Percentiles rank a stretch among this genome's conserved stretches.
Conservation (phyloP, 2,329 filamentous ascomycete species). For the Dactylellina parvicollis region DNA sequence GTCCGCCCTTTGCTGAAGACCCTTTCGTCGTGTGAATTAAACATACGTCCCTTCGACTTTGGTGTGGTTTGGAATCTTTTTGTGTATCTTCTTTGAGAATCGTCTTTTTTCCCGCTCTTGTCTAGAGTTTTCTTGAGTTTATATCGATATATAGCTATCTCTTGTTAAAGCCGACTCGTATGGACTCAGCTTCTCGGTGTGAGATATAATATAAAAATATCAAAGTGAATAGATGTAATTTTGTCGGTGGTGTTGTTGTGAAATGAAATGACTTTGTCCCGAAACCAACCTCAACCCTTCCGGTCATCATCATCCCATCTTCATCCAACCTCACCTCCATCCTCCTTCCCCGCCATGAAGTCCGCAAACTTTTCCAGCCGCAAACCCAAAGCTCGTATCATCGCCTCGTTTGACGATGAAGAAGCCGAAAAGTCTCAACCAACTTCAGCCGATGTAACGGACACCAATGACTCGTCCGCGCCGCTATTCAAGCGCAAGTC, state of each 20-base stretch:
- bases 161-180: no score
- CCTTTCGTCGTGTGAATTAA: slow-evolving; percentile 9
- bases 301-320: slow-evolving; percentile 6
- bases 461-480: slow-evolving; percentile 11
- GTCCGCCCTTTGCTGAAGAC: neutral
- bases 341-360: slow-evolving; percentile 22
- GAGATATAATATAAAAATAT: no score
- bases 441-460: neutral
- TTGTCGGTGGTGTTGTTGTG: neutral
- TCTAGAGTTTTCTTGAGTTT: no score
- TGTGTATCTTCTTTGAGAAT: neutral
- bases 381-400: slow-evolving; percentile 50
- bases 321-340: slow-evolving; percentile 1
- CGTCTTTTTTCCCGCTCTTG: no score
- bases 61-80: neutral
- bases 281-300: neutral
- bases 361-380: slow-evolving; percentile 45
- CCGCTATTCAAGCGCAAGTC: slow-evolving; percentile 49
- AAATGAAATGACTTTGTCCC: neutral
- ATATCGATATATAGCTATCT: no score
- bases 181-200: no score
- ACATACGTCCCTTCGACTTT: neutral
- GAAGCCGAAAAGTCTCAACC: slow-evolving; percentile 5
- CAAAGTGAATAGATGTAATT: no score
- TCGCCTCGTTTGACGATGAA: slow-evolving; percentile 42